phyloP scores from a whole-genome alignment of 441 rosid species.

The Brassica hybrid region DNA sequence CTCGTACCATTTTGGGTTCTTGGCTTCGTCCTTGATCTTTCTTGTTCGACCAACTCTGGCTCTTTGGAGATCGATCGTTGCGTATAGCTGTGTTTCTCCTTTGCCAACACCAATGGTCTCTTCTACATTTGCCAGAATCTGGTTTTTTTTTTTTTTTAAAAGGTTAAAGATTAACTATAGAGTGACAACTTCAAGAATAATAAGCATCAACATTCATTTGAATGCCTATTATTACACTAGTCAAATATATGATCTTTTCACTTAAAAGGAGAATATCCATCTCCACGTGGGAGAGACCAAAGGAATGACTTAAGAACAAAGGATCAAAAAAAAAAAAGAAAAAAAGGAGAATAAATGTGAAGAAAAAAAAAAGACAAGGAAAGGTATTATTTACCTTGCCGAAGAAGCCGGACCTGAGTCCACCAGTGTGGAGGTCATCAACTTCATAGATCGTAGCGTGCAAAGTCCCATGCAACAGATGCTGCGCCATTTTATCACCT shows the following conservation, averaged over 20 bases:
- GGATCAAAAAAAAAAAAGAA: not conserved
- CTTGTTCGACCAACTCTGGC: slow-evolving; percentile 98
- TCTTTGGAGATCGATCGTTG: slow-evolving; percentile 84
- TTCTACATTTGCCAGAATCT: slow-evolving; percentile 72
- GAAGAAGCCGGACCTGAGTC: slow-evolving; percentile 58
- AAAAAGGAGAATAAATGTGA: not conserved
- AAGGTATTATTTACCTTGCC: slow-evolving; percentile 65
- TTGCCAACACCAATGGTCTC: slow-evolving; percentile 83
- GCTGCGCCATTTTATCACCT: slow-evolving; percentile 84
- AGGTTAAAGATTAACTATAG: slow-evolving; percentile 4
- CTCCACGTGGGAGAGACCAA: not conserved
- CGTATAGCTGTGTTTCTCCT: slow-evolving; percentile 77
- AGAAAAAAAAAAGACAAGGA: not conserved
- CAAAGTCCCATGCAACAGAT: too few relatives aligned
- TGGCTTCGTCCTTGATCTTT: slow-evolving; percentile 57
- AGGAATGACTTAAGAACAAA: not conserved
- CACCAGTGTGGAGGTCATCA: slow-evolving; percentile 56
- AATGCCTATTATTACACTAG: not conserved
- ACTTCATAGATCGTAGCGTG: slow-evolving; percentile 91
- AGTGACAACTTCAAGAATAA: not conserved
- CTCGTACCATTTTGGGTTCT: too few relatives aligned
- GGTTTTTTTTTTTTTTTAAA: slow-evolving; percentile 11
- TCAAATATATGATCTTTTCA: not conserved
- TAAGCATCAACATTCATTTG: not conserved
- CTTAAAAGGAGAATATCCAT: not conserved